Base-by-base conservation (phyloP, 768 basidiomycete genomes). In the Inosperma sp. region DNA sequence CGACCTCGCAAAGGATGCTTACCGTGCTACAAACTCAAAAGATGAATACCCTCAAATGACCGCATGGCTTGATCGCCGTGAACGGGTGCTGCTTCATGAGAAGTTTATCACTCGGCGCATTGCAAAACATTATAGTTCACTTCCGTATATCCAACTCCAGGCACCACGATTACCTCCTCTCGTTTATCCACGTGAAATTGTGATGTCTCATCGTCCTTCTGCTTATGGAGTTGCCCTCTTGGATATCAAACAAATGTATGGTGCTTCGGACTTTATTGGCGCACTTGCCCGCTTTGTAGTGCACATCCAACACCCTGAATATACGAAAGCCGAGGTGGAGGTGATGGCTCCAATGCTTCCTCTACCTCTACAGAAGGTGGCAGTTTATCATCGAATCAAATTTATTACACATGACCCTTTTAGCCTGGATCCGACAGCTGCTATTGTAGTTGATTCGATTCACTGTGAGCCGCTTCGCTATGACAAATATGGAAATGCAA, bases 361-460 rank as follows among this genome's bases (percentile, higher is more conserved):
- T 52, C 25, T 69, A 3, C 74, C 53, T 40, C 65, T 72, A n/a
- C n/a, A n/a, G n/a, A n/a, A n/a, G n/a, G n/a, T n/a, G n/a, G n/a
- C n/a, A n/a, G n/a, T n/a, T n/a, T n/a, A n/a, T n/a, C n/a, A n/a
- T 54, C 62, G 59, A 12, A 59, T 72, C 34, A 70, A 69, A 53
- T 71, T 68, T 51, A 56, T 46, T 33, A 39, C 52, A 14, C 22
- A 36, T 2, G 64, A 68, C 27, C 36, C 56, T 44, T 30, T 21
- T 13, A 3, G 21, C 13, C 14, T 9, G 16, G 23, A 41, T 37
- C 48, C 48, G 44, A 48, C 39, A 35, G n/a, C n/a, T n/a, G n/a
- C 47, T 14, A 56, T 58, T 8, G 41, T 62, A 8, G 65, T 70
- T 54, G 51, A 64, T 2, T 51, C 57, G 13, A 49, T 68, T 4